Evolutionary conservation across 2,329 filamentous ascomycete genomes (phyloP).

Genomic region (Colletotrichum shisoi): DNA sequence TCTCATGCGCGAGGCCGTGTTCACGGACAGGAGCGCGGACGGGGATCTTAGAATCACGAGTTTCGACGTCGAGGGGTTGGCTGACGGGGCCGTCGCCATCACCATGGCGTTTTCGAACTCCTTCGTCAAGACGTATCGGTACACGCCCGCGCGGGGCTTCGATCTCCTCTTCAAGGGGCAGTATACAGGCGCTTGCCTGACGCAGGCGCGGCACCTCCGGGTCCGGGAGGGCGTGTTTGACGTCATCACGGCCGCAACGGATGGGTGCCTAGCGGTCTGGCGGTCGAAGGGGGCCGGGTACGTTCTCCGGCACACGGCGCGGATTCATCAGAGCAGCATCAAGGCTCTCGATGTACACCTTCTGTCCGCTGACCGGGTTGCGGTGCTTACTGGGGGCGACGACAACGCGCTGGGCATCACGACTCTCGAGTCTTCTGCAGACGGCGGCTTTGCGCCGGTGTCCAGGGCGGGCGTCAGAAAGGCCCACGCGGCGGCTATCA

Average conservation of each 20-base stretch:
- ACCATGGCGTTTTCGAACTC: conserved; percentile 87
- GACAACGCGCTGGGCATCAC: conserved; percentile 80
- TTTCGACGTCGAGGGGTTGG: conserved; percentile 66
- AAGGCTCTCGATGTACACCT: conserved; percentile 66
- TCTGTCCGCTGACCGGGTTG: conserved; percentile 47
- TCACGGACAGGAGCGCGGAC: conserved; percentile 58
- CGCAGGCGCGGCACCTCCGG: conserved; percentile 63
- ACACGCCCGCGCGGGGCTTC: conserved; percentile 55
- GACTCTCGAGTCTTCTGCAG: conserved; percentile 46
- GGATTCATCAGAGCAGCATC: conserved; percentile 81
- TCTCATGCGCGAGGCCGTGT: conserved; percentile 64
- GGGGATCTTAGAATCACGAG: conserved; percentile 81
- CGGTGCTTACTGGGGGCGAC: conserved; percentile 82
- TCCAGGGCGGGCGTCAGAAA: conserved; percentile 53
- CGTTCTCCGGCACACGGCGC: conserved; percentile 47
- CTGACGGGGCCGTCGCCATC: conserved; percentile 60
- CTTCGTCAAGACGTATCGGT: conserved; percentile 69
- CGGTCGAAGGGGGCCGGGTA: conserved; percentile 40
- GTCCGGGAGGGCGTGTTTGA: conserved; percentile 44
- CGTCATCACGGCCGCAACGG: conserved; percentile 77
- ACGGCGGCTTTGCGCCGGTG: conserved; percentile 37
- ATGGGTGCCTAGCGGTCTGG: conserved; percentile 77
- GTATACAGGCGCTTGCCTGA: conserved; percentile 80
- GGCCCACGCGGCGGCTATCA: conserved; percentile 77
- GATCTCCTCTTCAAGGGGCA: conserved; percentile 59